Evolutionary conservation across 768 basidiomycete species (phyloP).

Genomic region (Pleurotus cornucopiae): DNA sequence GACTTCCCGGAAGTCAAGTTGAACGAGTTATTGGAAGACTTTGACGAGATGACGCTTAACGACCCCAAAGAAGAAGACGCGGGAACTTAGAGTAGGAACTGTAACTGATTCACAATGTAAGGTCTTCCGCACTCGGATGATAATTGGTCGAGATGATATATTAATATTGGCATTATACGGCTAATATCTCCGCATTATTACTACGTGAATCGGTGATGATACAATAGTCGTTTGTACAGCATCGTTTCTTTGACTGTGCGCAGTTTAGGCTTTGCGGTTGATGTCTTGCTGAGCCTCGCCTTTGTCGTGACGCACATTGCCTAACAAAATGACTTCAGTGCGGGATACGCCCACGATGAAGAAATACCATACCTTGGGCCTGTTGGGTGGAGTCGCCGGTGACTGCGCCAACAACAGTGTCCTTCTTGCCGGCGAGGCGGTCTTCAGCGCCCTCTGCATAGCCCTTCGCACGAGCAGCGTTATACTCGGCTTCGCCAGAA

Average conservation of each 20-base stretch:
- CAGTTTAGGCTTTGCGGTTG: neutral
- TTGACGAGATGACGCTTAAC: slow-evolving; percentile 85
- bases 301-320: slow-evolving; percentile 16
- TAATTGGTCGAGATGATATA: too few relatives aligned
- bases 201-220: too few relatives aligned
- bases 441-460: slow-evolving; percentile 32
- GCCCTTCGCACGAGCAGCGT: slow-evolving; percentile 27
- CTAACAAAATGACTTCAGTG: neutral
- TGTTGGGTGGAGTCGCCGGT: slow-evolving; percentile 54
- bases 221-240: too few relatives aligned
- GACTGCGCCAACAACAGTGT: slow-evolving; percentile 49
- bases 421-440: slow-evolving; percentile 42
- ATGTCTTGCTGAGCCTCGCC: slow-evolving; percentile 16
- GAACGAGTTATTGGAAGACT: slow-evolving; percentile 86
- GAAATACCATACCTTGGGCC: slow-evolving; percentile 28
- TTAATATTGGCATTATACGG: too few relatives aligned
- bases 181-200: too few relatives aligned
- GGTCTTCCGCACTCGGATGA: too few relatives aligned
- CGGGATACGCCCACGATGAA: too few relatives aligned
- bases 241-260: too few relatives aligned
- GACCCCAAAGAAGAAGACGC: slow-evolving; percentile 19
- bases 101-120: too few relatives aligned
- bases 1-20: slow-evolving; percentile 88
- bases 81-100: too few relatives aligned
- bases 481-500: slow-evolving; percentile 25